Percentiles rank a stretch among this genome's conserved stretches.
phyloP scores from a whole-genome alignment of 2,329 filamentous ascomycete species.

The Fusarium cyanostomum region DNA sequence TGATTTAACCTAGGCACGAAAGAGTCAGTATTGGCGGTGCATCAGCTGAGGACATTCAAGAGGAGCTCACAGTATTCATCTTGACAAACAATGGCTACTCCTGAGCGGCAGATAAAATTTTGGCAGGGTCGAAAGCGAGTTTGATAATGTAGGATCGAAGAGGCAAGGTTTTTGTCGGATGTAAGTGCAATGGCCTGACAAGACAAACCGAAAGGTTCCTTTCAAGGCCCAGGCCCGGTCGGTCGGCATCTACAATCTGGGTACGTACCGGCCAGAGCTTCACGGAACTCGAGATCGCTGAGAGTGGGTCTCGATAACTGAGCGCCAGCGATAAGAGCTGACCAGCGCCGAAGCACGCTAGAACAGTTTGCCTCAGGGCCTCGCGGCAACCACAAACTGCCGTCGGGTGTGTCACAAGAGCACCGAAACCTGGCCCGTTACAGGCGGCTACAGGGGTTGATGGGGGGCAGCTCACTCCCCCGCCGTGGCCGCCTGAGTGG shows the following conservation, averaged over 20 bases:
- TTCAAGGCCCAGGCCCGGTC: constrained; percentile 36
- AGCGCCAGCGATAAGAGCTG: too few species aligned
- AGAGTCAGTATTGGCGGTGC: constrained; percentile 35
- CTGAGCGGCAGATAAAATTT: constrained; percentile 6
- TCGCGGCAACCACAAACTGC: constrained; percentile 34
- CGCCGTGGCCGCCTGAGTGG: constrained; percentile 32
- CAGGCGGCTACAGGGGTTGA: constrained; percentile 22
- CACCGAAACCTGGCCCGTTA: constrained; percentile 23
- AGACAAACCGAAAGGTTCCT: constrained; percentile 34
- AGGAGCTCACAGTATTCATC: constrained; percentile 65
- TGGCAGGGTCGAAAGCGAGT: constrained; percentile 17
- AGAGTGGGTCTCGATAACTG: constrained; percentile 5
- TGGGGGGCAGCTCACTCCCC: constrained; percentile 30
- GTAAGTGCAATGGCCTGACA: constrained; percentile 45
- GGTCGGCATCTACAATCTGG: constrained; percentile 30
- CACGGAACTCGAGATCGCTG: background rate
- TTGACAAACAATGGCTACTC: constrained; percentile 32
- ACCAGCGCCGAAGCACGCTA: constrained; percentile 21
- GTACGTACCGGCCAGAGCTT: constrained; percentile 29
- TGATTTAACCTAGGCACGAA: constrained; percentile 63
- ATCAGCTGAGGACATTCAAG: background rate
- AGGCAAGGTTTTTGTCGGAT: constrained; percentile 38
- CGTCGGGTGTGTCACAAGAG: constrained; percentile 29
- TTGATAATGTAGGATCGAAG: constrained; percentile 23
- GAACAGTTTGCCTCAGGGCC: constrained; percentile 23